Evolutionary conservation across 163 green algal genomes (phyloP).

Genomic region (Coccomyxa subellipsoidea): DNA sequence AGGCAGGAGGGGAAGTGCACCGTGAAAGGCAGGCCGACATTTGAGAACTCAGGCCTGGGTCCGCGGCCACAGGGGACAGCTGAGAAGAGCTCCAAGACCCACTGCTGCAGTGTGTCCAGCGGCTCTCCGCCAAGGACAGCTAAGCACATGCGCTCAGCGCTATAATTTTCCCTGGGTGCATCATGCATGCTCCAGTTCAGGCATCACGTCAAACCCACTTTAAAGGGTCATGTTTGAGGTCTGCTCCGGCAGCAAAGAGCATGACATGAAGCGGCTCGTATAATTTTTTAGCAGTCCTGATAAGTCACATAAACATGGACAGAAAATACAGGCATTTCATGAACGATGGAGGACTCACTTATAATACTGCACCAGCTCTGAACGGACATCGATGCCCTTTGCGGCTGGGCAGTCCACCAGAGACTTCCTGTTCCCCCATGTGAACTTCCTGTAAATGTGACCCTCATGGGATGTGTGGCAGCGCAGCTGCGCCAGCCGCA

Average conservation of each 20-base stretch:
- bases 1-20: constrained; percentile 20
- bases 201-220: too few relatives aligned
- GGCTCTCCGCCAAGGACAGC: constrained; percentile 82
- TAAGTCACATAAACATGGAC: background rate
- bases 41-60: constrained; percentile 38
- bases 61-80: constrained; percentile 35
- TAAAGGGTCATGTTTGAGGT: too few relatives aligned
- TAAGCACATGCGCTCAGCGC: constrained; percentile 83
- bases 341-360: constrained; percentile 9
- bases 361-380: constrained; percentile 45
- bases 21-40: constrained; percentile 55
- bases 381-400: constrained; percentile 60
- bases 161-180: constrained; percentile 68
- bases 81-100: constrained; percentile 49
- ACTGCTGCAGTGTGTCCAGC: constrained; percentile 73
- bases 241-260: too few relatives aligned
- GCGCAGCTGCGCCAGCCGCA: constrained; percentile 75
- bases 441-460: constrained; percentile 87
- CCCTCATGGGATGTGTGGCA: constrained; percentile 67
- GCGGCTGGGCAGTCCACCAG: constrained; percentile 66
- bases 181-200: too few relatives aligned
- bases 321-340: background rate
- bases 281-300: too few relatives aligned
- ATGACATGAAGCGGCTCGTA: too few relatives aligned
- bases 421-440: constrained; percentile 79